A percentile compares a stretch with the other conserved stretches of the same genome.
Evolutionary conservation across 1,139 yeast genomes (phyloP).

Genomic region (Kodamaea suecica): DNA sequence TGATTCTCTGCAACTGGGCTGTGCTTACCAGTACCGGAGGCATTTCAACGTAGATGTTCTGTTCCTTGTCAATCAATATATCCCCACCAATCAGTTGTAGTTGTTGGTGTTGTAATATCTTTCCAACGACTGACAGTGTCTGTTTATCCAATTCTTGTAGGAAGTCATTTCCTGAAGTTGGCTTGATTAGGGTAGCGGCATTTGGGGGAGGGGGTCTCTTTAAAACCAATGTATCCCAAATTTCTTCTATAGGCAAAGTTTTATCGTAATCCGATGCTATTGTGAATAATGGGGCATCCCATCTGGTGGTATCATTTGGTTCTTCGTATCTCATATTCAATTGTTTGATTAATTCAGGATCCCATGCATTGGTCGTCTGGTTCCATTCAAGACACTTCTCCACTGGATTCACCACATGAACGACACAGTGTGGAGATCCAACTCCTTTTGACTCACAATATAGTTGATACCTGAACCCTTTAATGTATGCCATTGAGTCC

Average conservation of each 20-base stretch:
- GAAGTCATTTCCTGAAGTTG: conserved; percentile 71
- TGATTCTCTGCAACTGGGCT: conserved; percentile 77
- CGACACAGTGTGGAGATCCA: conserved; percentile 77
- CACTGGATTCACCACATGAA: conserved; percentile 71
- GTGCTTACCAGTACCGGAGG: conserved; percentile 64
- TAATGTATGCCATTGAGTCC: conserved; percentile 86
- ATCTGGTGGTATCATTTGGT: conserved; percentile 78
- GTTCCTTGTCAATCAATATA: conserved; percentile 34
- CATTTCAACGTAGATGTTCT: conserved; percentile 48
- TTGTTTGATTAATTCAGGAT: conserved; percentile 60
- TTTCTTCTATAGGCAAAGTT: conserved; percentile 57
- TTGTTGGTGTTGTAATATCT: conserved; percentile 60
- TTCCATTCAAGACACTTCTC: conserved; percentile 68
- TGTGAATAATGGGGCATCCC: conserved; percentile 93
- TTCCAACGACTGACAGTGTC: conserved; percentile 61
- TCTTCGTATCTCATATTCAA: conserved; percentile 88
- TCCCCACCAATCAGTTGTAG: conserved; percentile 53
- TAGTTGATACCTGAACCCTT: conserved; percentile 91
- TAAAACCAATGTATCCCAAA: conserved; percentile 70
- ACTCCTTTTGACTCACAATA: conserved; percentile 89
- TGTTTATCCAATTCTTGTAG: conserved; percentile 74
- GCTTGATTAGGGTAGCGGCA: conserved; percentile 70
- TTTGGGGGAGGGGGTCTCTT: conserved; percentile 69
- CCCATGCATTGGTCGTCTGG: conserved; percentile 52
- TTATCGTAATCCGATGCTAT: conserved; percentile 54